These are phyloP conservation scores for Mortierella claussenii DNA, from an alignment of 192 early-diverging fungal genomes.

Conservation along the genomic window DNA sequence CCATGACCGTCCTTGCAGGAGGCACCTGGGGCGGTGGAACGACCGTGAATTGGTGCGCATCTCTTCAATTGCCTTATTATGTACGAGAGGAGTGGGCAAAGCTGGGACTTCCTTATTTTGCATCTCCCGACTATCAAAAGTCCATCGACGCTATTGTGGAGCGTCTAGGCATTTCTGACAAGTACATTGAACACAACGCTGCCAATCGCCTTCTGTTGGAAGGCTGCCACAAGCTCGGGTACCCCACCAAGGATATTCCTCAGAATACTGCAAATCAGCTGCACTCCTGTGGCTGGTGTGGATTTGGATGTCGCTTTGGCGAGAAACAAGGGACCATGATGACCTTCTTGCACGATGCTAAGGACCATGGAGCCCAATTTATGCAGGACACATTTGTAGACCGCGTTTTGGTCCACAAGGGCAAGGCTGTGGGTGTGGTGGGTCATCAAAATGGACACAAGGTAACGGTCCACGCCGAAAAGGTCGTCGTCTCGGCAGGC, in stretches of 20 bases:
- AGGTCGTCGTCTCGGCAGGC: conserved; percentile 71
- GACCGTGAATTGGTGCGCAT: conserved; percentile 73
- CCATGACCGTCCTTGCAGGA: conserved; percentile 68
- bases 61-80: conserved; percentile 67
- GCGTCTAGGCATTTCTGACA: conserved; percentile 65
- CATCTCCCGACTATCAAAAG: conserved; percentile 55
- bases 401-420: conserved; percentile 63
- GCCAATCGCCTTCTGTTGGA: conserved; percentile 73
- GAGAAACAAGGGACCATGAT: conserved; percentile 74
- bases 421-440: conserved; percentile 69
- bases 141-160: conserved; percentile 65
- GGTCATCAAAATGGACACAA: conserved; percentile 36
- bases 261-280: conserved; percentile 69
- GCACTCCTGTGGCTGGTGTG: conserved; percentile 74
- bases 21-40: conserved; percentile 82
- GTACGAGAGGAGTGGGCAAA: conserved; percentile 81
- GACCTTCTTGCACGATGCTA: conserved; percentile 78
- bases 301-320: conserved; percentile 75
- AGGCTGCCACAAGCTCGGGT: conserved; percentile 75
- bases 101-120: conserved; percentile 69
- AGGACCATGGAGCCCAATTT: conserved; percentile 68
- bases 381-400: conserved; percentile 67
- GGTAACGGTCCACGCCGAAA: conserved; percentile 59
- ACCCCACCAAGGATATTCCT: conserved; percentile 62
- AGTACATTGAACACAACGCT: conserved; percentile 68